phyloP scores from a whole-genome alignment of 352 stramenopile genomes.

The Pythium chondricola region DNA sequence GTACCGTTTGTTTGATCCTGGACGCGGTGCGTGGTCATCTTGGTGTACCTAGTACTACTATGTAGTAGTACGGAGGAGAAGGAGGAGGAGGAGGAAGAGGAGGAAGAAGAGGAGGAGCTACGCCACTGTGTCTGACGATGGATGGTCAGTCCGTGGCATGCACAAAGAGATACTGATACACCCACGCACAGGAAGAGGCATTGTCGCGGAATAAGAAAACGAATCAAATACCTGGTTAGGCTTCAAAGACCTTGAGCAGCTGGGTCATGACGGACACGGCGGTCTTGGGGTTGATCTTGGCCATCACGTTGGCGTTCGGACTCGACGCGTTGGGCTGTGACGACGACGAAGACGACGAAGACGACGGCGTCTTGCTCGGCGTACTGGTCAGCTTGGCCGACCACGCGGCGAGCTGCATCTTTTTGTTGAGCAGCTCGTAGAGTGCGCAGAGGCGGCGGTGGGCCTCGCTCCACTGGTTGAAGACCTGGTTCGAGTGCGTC shows the following conservation, averaged over 20 bases:
- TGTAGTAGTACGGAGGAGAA: not conserved
- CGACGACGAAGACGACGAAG: not conserved
- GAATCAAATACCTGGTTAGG: too few species aligned
- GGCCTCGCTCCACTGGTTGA: conserved; percentile 44
- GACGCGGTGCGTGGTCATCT: too few species aligned
- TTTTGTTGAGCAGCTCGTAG: conserved; percentile 46
- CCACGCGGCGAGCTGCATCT: conserved; percentile 49
- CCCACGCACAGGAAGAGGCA: too few species aligned
- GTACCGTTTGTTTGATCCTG: too few species aligned
- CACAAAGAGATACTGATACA: too few species aligned
- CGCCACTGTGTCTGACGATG: too few species aligned
- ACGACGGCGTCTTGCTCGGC: conserved; percentile 8
- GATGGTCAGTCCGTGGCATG: too few species aligned
- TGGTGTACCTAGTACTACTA: too few species aligned
- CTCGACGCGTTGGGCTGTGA: conserved; percentile 16
- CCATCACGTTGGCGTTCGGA: conserved; percentile 39
- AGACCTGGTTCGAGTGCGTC: conserved; percentile 7
- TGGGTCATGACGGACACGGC: conserved; percentile 46
- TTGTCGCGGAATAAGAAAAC: too few species aligned
- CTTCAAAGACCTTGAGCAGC: conserved; percentile 37
- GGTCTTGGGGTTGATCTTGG: conserved; percentile 65
- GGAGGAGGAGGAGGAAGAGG: too few species aligned
- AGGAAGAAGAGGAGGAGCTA: too few species aligned
- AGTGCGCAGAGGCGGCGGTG: conserved; percentile 42
- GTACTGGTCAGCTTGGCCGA: conserved; percentile 7